Evolutionary conservation across 129 eudicot species (phyloP).

Genomic region (Flaveria bidentis): DNA sequence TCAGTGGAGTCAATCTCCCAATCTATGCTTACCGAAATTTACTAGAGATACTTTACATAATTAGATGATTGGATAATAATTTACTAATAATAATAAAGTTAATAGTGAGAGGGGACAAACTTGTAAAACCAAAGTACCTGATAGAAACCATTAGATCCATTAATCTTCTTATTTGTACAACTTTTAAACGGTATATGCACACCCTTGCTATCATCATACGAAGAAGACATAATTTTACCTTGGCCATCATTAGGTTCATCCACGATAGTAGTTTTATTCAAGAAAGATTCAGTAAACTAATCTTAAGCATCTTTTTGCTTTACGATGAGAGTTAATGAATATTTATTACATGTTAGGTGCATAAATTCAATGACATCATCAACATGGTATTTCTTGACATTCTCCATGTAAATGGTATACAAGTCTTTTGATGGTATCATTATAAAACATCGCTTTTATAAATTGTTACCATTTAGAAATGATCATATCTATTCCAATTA

Average conservation of each 20-base stretch:
- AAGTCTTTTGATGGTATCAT: constrained; percentile 83
- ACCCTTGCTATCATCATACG: constrained; percentile 46
- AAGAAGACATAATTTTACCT: constrained; percentile 38
- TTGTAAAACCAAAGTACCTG: constrained; percentile 53
- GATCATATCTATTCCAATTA: no score
- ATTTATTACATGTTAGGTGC: constrained; percentile 74
- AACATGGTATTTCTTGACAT: constrained; percentile 62
- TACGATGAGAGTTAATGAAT: constrained; percentile 54
- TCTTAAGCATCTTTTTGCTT: constrained; percentile 46
- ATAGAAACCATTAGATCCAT: constrained; percentile 68
- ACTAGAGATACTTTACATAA: no score
- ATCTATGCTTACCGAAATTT: no score
- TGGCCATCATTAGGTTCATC: constrained; percentile 44
- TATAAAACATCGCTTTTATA: constrained; percentile 76
- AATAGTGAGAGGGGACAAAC: not conserved
- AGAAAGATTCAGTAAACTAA: constrained; percentile 30
- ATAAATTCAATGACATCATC: constrained; percentile 71
- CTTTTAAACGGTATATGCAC: constrained; percentile 28
- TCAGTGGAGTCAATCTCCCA: no score
- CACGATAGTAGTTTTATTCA: constrained; percentile 42
- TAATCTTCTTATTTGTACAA: constrained; percentile 46
- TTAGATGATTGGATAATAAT: no score
- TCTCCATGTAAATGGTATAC: constrained; percentile 78
- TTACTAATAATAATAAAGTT: no score
- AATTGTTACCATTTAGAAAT: constrained; percentile 51